These are phyloP conservation scores for Neurospora sp. DNA, from an alignment of 2,329 filamentous ascomycete genomes.

Conservation along the genomic window DNA sequence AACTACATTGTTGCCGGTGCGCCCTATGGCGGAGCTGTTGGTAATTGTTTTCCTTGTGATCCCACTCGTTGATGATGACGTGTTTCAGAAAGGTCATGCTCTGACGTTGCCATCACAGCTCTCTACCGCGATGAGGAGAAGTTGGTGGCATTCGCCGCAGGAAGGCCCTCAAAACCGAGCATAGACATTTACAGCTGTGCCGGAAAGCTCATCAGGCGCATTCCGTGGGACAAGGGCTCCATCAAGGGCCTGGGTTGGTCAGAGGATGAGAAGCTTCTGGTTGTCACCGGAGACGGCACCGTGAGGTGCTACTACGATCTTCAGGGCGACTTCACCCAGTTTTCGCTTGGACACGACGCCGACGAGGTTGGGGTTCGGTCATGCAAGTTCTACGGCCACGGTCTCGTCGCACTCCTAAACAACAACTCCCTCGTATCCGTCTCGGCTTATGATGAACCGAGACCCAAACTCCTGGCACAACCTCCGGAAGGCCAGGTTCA, in stretches of 20 bases:
- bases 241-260: constrained; percentile 93
- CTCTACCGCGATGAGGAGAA: constrained; percentile 84
- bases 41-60: constrained; percentile 40
- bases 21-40: constrained; percentile 86
- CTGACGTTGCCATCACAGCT: constrained; percentile 39
- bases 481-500: constrained; percentile 71
- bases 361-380: constrained; percentile 79
- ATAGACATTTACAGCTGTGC: constrained; percentile 94
- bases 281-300: constrained; percentile 80
- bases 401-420: constrained; percentile 84
- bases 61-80: neutral
- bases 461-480: constrained; percentile 70
- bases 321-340: constrained; percentile 92
- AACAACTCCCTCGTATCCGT: constrained; percentile 85
- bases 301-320: constrained; percentile 85
- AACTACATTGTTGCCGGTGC: constrained; percentile 88
- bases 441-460: constrained; percentile 81
- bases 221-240: constrained; percentile 83
- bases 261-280: constrained; percentile 83
- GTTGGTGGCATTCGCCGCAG: constrained; percentile 65
- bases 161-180: constrained; percentile 63
- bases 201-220: constrained; percentile 75
- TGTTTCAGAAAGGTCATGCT: neutral
- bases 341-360: constrained; percentile 79
- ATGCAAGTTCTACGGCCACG: constrained; percentile 85